Percentiles rank a stretch among this genome's conserved stretches.
Conservation (phyloP, 2,329 filamentous ascomycete genomes). For the Rugonectria rugulosa region DNA sequence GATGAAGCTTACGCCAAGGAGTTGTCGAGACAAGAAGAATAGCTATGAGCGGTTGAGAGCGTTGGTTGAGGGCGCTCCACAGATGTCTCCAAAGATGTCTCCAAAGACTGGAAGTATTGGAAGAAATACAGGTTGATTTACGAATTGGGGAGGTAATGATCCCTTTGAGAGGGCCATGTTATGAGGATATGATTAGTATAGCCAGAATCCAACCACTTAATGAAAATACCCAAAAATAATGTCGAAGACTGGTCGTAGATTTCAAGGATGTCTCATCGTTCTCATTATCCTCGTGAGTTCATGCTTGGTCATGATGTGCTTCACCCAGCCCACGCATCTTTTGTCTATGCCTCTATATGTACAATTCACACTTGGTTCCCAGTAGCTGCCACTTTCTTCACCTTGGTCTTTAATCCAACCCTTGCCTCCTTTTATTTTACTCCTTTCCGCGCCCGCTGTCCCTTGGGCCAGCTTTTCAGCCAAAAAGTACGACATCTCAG, state of each 20-base stretch:
- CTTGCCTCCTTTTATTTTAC: not conserved
- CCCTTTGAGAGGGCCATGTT: too few relatives aligned
- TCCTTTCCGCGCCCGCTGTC: not conserved
- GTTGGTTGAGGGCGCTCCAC: too few relatives aligned
- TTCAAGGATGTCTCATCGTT: slow-evolving; percentile 7
- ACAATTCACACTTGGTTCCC: too few relatives aligned
- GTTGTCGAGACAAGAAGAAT: slow-evolving; percentile 38
- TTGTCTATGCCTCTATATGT: slow-evolving; percentile 39
- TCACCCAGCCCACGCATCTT: slow-evolving; percentile 22
- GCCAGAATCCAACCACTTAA: too few relatives aligned
- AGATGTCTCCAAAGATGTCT: too few relatives aligned
- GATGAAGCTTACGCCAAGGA: slow-evolving; percentile 57
- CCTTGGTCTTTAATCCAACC: not conserved
- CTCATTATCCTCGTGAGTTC: slow-evolving; percentile 20
- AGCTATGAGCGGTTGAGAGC: not conserved
- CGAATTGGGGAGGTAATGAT: too few relatives aligned
- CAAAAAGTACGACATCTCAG: too few relatives aligned
- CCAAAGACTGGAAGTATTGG: too few relatives aligned
- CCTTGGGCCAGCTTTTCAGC: not conserved
- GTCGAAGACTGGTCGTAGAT: not conserved
- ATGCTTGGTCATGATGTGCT: slow-evolving; percentile 23
- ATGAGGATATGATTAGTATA: too few relatives aligned
- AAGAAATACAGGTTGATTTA: too few relatives aligned
- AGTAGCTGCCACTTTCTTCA: too few relatives aligned
- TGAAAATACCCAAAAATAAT: too few relatives aligned